Evolutionary conservation across 495 filamentous ascomycete species (phyloP).

Genomic region (Trichodelitschia bisporula): DNA sequence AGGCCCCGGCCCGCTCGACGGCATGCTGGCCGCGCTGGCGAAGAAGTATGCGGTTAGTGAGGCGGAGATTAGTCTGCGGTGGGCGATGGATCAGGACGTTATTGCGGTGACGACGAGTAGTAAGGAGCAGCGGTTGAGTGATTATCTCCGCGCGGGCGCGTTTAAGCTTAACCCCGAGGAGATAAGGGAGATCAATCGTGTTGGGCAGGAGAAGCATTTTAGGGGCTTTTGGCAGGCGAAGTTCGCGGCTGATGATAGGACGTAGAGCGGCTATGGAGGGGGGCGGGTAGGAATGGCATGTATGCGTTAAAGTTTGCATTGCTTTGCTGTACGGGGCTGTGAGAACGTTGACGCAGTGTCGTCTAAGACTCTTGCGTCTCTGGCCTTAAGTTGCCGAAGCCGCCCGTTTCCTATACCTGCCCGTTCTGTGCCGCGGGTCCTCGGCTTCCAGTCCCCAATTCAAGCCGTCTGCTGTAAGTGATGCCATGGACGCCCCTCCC

Average conservation of each 20-base stretch:
- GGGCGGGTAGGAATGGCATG: too few relatives aligned
- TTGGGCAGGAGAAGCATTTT: slow-evolving; percentile 42
- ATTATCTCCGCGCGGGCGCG: slow-evolving; percentile 33
- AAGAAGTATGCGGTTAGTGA: slow-evolving; percentile 55
- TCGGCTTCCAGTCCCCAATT: too few relatives aligned
- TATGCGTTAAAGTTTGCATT: too few relatives aligned
- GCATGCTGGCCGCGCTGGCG: slow-evolving; percentile 30
- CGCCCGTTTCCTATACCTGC: too few relatives aligned
- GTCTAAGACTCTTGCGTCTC: too few relatives aligned
- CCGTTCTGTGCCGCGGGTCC: too few relatives aligned
- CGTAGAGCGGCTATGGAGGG: slow-evolving; percentile 1
- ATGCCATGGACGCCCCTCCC: too few relatives aligned
- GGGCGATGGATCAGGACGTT: slow-evolving; percentile 57
- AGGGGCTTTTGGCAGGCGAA: slow-evolving; percentile 41
- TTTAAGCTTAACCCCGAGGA: slow-evolving; percentile 54
- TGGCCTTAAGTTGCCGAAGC: too few relatives aligned
- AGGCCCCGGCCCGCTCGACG: slow-evolving; percentile 40
- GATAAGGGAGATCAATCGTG: slow-evolving; percentile 33
- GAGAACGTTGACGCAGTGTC: too few relatives aligned
- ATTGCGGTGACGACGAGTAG: slow-evolving; percentile 56
- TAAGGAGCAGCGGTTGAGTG: slow-evolving; percentile 40
- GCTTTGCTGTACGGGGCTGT: too few relatives aligned
- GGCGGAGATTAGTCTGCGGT: slow-evolving; percentile 45
- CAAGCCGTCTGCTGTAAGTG: too few relatives aligned
- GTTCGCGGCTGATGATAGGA: slow-evolving; percentile 33